phyloP scores from a whole-genome alignment of 2,329 filamentous ascomycete species.

The Monilinia polystroma region DNA sequence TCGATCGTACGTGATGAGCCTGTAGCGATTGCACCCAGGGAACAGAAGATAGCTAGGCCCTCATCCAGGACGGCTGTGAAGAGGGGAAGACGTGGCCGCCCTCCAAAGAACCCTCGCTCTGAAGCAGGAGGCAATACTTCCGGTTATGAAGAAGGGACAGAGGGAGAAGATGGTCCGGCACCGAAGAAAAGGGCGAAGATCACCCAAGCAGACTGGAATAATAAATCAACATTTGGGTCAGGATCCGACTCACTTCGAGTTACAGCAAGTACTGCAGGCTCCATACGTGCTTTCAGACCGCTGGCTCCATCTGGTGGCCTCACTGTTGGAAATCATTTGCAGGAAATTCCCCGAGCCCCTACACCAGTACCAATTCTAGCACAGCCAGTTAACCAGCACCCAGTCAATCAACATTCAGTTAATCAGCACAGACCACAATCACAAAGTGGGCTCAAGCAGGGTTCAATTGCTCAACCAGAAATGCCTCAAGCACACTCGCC shows the following conservation, averaged over 20 bases:
- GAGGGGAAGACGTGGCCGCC: conserved; percentile 32
- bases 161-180: conserved; percentile 42
- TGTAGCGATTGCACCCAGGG: conserved; percentile 23
- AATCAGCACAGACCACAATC: conserved; percentile 32
- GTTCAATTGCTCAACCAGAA: conserved; percentile 54
- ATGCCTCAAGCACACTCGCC: conserved; percentile 41
- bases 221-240: conserved; percentile 68
- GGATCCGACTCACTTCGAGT: conserved; percentile 80
- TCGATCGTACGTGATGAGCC: conserved; percentile 26
- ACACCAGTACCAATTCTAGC: conserved; percentile 64
- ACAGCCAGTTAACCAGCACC: conserved; percentile 39
- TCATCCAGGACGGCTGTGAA: conserved; percentile 37
- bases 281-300: conserved; percentile 80
- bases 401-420: conserved; percentile 38
- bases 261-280: conserved; percentile 87
- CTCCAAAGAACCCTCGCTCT: conserved; percentile 38
- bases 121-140: conserved; percentile 62
- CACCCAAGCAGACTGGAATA: conserved; percentile 70
- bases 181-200: conserved; percentile 76
- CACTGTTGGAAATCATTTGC: conserved; percentile 55
- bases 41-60: conserved; percentile 35
- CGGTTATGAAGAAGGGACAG: conserved; percentile 65
- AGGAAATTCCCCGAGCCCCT: conserved; percentile 72
- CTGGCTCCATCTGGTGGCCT: conserved; percentile 53
- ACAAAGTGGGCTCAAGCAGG: conserved; percentile 57